These are phyloP conservation scores for Pestalotiopsis sp. DNA, from an alignment of 2,329 filamentous ascomycete species.

Conservation along the genomic window DNA sequence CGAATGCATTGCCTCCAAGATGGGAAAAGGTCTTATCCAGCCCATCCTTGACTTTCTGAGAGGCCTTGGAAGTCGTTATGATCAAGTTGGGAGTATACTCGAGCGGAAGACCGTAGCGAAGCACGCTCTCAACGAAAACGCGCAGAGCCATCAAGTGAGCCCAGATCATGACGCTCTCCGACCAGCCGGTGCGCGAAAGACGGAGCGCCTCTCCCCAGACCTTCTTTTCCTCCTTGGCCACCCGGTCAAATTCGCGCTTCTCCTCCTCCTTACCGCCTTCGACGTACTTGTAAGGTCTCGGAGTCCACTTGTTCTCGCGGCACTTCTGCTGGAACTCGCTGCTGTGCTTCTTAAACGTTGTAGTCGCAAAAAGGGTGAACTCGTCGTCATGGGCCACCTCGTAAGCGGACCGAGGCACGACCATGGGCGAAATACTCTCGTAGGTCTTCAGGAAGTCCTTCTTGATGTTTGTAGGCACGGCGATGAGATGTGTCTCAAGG, in stretches of 20 bases:
- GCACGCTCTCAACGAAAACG: slow-evolving; percentile 97
- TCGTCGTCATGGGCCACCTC: slow-evolving; percentile 86
- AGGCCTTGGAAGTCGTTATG: slow-evolving; percentile 75
- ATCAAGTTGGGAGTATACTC: slow-evolving; percentile 65
- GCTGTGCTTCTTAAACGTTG: slow-evolving; percentile 89
- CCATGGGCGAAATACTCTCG: slow-evolving; percentile 86
- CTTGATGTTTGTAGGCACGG: slow-evolving; percentile 75
- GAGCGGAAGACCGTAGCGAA: slow-evolving; percentile 89
- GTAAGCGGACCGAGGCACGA: slow-evolving; percentile 84
- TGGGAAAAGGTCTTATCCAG: slow-evolving; percentile 88
- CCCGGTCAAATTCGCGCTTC: slow-evolving; percentile 79
- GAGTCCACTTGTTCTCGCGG: slow-evolving; percentile 91
- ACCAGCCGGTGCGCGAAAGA: slow-evolving; percentile 88
- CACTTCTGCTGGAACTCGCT: slow-evolving; percentile 89
- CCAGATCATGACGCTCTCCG: slow-evolving; percentile 95
- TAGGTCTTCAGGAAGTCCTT: slow-evolving; percentile 91
- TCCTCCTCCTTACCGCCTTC: slow-evolving; percentile 90
- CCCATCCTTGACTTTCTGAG: slow-evolving; percentile 75
- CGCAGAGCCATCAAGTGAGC: slow-evolving; percentile 87
- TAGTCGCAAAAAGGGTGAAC: slow-evolving; percentile 85
- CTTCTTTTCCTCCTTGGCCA: slow-evolving; percentile 80
- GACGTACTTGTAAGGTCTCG: slow-evolving; percentile 90
- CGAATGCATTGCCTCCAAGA: slow-evolving; percentile 91
- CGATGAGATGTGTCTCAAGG: slow-evolving; percentile 92
- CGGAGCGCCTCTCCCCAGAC: slow-evolving; percentile 90